These are phyloP conservation scores for Taiozyma sp. DNA, from an alignment of 1,139 yeast species.

Conservation along the genomic window DNA sequence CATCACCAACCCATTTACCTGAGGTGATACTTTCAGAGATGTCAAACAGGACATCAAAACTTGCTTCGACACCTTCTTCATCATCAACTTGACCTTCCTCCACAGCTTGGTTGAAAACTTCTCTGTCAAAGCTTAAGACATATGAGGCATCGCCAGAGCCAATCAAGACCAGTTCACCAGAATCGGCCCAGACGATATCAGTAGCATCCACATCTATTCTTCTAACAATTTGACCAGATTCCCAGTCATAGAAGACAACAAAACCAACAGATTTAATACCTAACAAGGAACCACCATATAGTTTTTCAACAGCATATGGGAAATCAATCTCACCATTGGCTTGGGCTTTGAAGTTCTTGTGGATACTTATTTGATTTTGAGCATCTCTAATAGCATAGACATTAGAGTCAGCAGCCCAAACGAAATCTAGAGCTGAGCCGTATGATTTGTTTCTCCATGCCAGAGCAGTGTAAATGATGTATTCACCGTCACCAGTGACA, in stretches of 20 bases:
- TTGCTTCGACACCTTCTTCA: conserved; percentile 83
- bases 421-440: conserved; percentile 88
- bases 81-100: conserved; percentile 55
- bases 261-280: conserved; percentile 81
- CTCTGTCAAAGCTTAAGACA: conserved; percentile 68
- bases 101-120: conserved; percentile 58
- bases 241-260: conserved; percentile 92
- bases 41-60: conserved; percentile 82
- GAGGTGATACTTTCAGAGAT: conserved; percentile 77
- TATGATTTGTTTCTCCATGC: conserved; percentile 97
- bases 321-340: conserved; percentile 58
- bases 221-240: conserved; percentile 73
- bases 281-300: conserved; percentile 81
- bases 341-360: conserved; percentile 80
- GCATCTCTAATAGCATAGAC: conserved; percentile 80
- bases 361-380: conserved; percentile 58
- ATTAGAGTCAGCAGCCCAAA: conserved; percentile 91
- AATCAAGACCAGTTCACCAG: conserved; percentile 83
- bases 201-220: conserved; percentile 76
- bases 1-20: conserved; percentile 97
- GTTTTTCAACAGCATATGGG: conserved; percentile 69
- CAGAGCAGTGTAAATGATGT: conserved; percentile 89
- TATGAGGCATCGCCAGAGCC: conserved; percentile 75
- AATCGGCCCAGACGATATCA: conserved; percentile 89
- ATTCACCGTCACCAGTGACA: conserved; percentile 97